Evolutionary conservation across 345 rosid species (phyloP).

Genomic region (Eucalyptus viminalis): DNA sequence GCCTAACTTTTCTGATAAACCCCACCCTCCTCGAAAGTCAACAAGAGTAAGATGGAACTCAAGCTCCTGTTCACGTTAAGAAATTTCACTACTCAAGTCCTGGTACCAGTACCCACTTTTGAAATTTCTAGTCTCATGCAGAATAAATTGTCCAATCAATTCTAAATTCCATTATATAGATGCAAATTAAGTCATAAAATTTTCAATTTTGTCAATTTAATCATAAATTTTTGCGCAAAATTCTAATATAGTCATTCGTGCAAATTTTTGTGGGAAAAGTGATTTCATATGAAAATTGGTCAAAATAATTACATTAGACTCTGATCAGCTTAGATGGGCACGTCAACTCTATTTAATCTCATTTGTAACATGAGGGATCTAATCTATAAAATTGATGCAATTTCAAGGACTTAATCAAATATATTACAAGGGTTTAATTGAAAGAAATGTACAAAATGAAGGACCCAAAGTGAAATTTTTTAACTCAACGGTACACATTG

Average conservation of each 20-base stretch:
- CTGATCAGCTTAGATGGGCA: fast-evolving
- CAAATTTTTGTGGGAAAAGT: too few relatives aligned
- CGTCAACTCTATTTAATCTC: not conserved
- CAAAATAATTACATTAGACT: not conserved
- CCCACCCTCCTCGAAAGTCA: not conserved
- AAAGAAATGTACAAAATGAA: not conserved
- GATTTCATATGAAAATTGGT: too few relatives aligned
- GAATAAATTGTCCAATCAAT: too few relatives aligned
- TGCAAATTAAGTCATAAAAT: too few relatives aligned
- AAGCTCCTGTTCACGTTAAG: not conserved
- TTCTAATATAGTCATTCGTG: too few relatives aligned
- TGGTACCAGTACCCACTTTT: not conserved
- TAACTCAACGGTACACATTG: not conserved
- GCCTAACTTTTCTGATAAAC: not conserved
- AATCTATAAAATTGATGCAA: not conserved
- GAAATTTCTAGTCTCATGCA: not conserved
- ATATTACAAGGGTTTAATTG: not conserved
- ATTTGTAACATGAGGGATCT: not conserved
- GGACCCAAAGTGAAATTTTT: not conserved
- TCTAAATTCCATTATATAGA: too few relatives aligned
- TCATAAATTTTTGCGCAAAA: fast-evolving
- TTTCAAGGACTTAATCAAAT: not conserved
- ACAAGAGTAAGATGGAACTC: not conserved
- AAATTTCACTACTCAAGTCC: not conserved
- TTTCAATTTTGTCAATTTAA: too few relatives aligned